Evolutionary conservation across 2,329 filamentous ascomycete species (phyloP).

Genomic region (Fusarium sp.): DNA sequence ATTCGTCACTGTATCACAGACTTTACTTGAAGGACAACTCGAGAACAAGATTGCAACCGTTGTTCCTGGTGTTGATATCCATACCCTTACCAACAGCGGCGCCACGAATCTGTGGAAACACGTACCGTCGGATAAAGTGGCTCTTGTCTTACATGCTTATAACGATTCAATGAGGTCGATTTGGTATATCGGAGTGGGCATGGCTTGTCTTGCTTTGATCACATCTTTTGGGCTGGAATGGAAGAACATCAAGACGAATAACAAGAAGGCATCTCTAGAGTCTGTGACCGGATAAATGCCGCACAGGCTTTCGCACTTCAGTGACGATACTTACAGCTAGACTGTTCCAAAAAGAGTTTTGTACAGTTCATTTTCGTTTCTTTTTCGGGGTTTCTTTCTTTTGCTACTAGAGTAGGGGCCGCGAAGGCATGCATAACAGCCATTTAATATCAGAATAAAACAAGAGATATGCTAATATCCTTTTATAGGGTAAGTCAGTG

Average conservation of each 20-base stretch:
- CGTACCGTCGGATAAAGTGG: slow-evolving; percentile 1
- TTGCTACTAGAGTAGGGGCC: too few species aligned
- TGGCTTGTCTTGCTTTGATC: slow-evolving; percentile 5
- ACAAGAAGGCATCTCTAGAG: not conserved
- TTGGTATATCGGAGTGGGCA: slow-evolving; percentile 13
- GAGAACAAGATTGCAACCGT: not conserved
- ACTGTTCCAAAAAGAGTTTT: too few species aligned
- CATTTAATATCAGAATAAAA: too few species aligned
- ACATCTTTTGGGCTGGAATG: slow-evolving; percentile 5
- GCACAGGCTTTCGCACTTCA: not conserved
- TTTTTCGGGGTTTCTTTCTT: too few species aligned
- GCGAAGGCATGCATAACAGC: too few species aligned
- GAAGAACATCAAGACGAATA: slow-evolving; percentile 8
- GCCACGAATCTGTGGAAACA: not conserved
- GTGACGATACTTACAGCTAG: too few species aligned
- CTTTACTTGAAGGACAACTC: not conserved
- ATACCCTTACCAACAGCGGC: slow-evolving; percentile 6
- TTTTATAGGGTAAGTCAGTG: too few species aligned
- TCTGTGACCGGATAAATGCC: not conserved
- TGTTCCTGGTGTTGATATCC: not conserved
- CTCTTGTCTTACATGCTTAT: slow-evolving; percentile 6
- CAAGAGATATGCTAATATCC: too few species aligned
- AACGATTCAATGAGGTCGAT: slow-evolving; percentile 18
- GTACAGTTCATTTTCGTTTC: too few species aligned
- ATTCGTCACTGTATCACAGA: slow-evolving; percentile 19